Conservation (phyloP, 192 early-diverging fungal species). For the Anaeromyces robustus region DNA sequence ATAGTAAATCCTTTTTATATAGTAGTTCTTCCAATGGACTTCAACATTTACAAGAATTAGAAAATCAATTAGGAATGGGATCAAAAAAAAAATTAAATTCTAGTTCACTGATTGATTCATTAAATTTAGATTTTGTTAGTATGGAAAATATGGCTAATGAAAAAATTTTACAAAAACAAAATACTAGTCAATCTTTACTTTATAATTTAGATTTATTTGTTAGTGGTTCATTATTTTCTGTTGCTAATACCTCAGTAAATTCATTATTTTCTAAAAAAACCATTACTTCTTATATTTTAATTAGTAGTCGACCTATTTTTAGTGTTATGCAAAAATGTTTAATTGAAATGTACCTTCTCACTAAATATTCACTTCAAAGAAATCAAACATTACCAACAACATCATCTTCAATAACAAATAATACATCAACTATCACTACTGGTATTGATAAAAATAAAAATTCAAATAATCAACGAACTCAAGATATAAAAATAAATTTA, state of each 20-base stretch:
- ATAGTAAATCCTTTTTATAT: no score
- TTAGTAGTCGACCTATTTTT: neutral
- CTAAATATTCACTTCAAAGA: neutral
- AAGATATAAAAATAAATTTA: no score
- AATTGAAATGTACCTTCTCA: neutral
- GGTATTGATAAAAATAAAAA: no score
- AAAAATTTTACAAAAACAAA: neutral
- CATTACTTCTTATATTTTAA: neutral
- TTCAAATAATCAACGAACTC: no score
- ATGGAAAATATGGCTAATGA: neutral
- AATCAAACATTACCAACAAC: no score
- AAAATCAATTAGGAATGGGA: no score
- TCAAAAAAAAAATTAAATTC: no score
- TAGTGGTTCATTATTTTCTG: neutral
- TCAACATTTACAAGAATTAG: no score
- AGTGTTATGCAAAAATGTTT: neutral
- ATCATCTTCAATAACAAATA: no score
- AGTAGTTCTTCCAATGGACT: no score
- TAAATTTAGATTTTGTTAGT: neutral
- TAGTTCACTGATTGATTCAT: neutral
- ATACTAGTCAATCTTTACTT: neutral
- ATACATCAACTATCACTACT: no score
- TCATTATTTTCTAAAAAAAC: neutral
- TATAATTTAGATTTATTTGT: neutral
- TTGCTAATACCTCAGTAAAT: neutral